phyloP scores from a whole-genome alignment of 202 grass and related monocot species.

The Schoenoplectus tabernaemontani region DNA sequence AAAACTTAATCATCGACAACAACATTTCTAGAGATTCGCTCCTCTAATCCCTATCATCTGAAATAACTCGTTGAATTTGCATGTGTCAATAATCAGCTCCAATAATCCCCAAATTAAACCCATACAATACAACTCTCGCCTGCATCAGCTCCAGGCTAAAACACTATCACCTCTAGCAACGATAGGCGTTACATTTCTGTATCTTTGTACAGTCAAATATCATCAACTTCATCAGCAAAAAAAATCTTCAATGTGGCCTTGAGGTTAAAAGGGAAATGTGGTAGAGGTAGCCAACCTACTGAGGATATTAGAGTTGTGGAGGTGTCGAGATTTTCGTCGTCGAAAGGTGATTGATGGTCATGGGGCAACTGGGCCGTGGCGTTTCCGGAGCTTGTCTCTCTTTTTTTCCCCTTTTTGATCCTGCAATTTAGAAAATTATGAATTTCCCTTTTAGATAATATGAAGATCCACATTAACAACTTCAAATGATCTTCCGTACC shows the following conservation, averaged over 20 bases:
- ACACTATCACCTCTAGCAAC: not conserved
- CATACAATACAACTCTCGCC: not conserved
- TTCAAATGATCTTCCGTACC: too few species aligned
- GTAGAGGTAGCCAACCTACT: too few species aligned
- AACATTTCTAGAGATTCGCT: not conserved
- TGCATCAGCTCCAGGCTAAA: not conserved
- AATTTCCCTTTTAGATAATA: too few species aligned
- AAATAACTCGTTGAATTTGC: not conserved
- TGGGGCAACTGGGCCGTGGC: too few species aligned
- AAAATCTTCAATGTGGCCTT: not conserved
- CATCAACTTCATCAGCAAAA: not conserved
- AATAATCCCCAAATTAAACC: not conserved
- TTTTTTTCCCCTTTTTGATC: too few species aligned
- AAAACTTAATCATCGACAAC: not conserved
- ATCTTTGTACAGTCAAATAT: too few species aligned
- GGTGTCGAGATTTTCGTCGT: not conserved
- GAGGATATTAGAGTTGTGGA: too few species aligned
- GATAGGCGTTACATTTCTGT: not conserved
- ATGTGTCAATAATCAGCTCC: not conserved
- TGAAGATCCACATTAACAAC: too few species aligned
- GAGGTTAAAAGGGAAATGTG: not conserved
- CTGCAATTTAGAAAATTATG: too few species aligned
- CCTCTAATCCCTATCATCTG: not conserved
- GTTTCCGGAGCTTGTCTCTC: too few species aligned
- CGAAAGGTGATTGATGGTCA: too few species aligned